Evolutionary conservation across 1,284 basidiomycete species (phyloP).

Genomic region (Irpex rosettiformis): DNA sequence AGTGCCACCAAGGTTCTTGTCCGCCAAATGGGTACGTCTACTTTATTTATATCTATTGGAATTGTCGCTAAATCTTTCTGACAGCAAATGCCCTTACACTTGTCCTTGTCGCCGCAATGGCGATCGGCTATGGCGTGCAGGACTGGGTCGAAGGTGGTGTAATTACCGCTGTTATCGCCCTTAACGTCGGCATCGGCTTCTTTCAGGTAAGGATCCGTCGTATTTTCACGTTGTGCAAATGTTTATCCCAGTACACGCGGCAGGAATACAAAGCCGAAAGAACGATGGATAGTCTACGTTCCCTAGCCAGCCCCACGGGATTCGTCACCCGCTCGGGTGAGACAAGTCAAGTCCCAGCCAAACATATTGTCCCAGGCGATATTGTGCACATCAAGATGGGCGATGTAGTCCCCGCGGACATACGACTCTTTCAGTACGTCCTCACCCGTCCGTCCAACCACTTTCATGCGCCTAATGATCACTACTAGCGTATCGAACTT

Average conservation of each 20-base stretch:
- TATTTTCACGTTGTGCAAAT: no score
- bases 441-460: not conserved
- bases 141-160: conserved; percentile 19
- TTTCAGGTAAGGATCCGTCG: not conserved
- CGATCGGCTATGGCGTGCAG: conserved; percentile 14
- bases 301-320: conserved; percentile 60
- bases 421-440: conserved; percentile 29
- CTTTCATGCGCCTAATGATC: not conserved
- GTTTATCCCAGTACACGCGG: no score
- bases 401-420: conserved; percentile 61
- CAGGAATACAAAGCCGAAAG: conserved; percentile 56
- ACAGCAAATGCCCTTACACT: conserved; percentile 12
- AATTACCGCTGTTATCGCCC: conserved; percentile 10
- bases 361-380: conserved; percentile 63
- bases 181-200: conserved; percentile 17
- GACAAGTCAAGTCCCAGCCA: conserved; percentile 47
- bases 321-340: conserved; percentile 53
- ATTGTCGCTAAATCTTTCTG: not conserved
- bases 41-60: not conserved
- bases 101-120: conserved; percentile 13
- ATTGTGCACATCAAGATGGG: conserved; percentile 54
- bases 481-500: conserved; percentile 33
- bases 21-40: not conserved
- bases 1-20: not conserved
- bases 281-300: conserved; percentile 54